A percentile compares a stretch with the other conserved stretches of the same genome.
These are phyloP conservation scores for Pascua guehoae DNA, from an alignment of 1,284 basidiomycete species.

Conservation along the genomic window DNA sequence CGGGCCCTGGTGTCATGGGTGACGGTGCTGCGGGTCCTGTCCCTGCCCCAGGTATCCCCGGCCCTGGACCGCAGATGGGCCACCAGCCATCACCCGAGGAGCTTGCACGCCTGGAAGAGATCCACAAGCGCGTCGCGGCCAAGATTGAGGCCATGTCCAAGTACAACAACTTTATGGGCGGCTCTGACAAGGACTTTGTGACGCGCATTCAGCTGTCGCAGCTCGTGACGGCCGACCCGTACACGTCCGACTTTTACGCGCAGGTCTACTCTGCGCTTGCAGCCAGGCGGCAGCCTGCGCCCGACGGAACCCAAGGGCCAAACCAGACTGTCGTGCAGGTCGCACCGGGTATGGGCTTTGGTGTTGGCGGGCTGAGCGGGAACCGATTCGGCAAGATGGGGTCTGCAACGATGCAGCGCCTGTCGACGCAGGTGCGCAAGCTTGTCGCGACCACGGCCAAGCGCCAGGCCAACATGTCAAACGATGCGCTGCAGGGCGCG, in stretches of 20 bases:
- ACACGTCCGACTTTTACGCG: conserved; percentile 96
- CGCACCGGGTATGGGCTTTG: conserved; percentile 68
- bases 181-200: conserved; percentile 98
- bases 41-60: background rate
- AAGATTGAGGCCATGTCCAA: conserved; percentile 63
- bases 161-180: conserved; percentile 91
- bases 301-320: conserved; percentile 7
- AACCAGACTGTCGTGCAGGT: conserved; percentile 68
- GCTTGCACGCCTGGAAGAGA: conserved; percentile 32
- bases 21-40: no score
- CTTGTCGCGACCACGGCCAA: conserved; percentile 89
- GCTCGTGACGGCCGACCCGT: conserved; percentile 92
- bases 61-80: background rate
- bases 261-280: conserved; percentile 87
- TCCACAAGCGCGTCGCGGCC: conserved; percentile 34
- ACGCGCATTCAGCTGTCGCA: conserved; percentile 98
- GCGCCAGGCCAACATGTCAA: conserved; percentile 64
- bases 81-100: conserved; percentile 34
- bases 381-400: conserved; percentile 69
- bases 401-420: conserved; percentile 73
- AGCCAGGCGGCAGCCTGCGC: conserved; percentile 69
- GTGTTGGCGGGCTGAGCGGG: conserved; percentile 62
- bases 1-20: background rate
- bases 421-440: conserved; percentile 95
- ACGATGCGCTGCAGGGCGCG: conserved; percentile 75